Percentiles rank a stretch among this genome's conserved stretches.
These are phyloP conservation scores for Hirschfeldia incana DNA, from an alignment of 345 rosid genomes.

Conservation along the genomic window DNA sequence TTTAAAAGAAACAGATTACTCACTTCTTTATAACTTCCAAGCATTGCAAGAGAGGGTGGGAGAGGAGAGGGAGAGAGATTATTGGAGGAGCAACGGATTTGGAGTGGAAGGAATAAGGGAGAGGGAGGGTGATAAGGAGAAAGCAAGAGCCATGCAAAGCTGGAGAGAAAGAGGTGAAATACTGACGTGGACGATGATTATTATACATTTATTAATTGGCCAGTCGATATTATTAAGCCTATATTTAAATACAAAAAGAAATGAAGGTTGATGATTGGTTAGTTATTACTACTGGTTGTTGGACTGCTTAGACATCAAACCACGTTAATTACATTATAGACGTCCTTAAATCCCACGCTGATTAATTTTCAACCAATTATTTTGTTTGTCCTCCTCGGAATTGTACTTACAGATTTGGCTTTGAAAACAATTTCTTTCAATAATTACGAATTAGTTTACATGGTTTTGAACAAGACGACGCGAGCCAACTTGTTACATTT, in stretches of 20 bases:
- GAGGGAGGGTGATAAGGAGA: slow-evolving; percentile 30
- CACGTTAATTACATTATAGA: slow-evolving; percentile 20
- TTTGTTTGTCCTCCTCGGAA: not conserved
- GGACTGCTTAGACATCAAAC: slow-evolving; percentile 29
- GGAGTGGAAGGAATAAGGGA: slow-evolving; percentile 36
- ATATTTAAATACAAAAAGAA: not conserved
- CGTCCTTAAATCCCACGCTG: slow-evolving; percentile 26
- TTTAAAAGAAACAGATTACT: slow-evolving; percentile 15
- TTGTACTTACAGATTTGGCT: not conserved
- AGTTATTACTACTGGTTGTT: slow-evolving; percentile 29
- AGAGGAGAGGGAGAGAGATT: slow-evolving; percentile 7
- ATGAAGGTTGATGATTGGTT: slow-evolving; percentile 30
- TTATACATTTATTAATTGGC: slow-evolving; percentile 15
- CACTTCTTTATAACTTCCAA: slow-evolving; percentile 51
- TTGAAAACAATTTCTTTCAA: not conserved
- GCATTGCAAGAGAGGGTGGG: slow-evolving; percentile 36
- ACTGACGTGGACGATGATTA: slow-evolving; percentile 47
- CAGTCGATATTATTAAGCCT: slow-evolving; percentile 11
- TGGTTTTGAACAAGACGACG: slow-evolving; percentile 9
- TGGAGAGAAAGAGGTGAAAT: slow-evolving; percentile 38
- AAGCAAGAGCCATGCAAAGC: slow-evolving; percentile 59
- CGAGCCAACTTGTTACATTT: slow-evolving; percentile 17
- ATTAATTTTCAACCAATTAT: slow-evolving; percentile 1
- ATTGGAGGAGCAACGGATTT: not conserved
- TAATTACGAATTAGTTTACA: not conserved